phyloP scores from a whole-genome alignment of 176 grass and related monocot genomes.

The Echinochloa phyllopogon region DNA sequence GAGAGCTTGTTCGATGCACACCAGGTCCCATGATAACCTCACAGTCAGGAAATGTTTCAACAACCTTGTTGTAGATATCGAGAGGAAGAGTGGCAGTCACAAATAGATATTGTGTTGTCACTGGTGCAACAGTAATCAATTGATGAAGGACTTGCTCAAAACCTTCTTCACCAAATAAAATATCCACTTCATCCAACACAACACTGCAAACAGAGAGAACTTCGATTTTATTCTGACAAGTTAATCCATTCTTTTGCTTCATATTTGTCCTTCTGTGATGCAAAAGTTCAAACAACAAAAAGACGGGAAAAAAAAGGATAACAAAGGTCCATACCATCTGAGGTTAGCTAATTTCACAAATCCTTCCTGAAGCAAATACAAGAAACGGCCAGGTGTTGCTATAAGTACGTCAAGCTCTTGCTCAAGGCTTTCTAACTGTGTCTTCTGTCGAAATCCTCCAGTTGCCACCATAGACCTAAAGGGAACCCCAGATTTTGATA shows the following conservation, averaged over 20 bases:
- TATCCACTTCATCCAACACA: slow-evolving; percentile 93
- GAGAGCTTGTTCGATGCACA: slow-evolving; percentile 87
- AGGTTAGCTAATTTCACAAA: slow-evolving; percentile 79
- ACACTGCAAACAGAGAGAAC: slow-evolving; percentile 53
- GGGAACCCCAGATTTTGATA: slow-evolving; percentile 79
- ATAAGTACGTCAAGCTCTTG: slow-evolving; percentile 90
- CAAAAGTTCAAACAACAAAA: slow-evolving; percentile 22
- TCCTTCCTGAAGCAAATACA: slow-evolving; percentile 84
- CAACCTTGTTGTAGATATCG: slow-evolving; percentile 92
- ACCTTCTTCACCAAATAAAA: slow-evolving; percentile 85
- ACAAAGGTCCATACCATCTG: slow-evolving; percentile 63
- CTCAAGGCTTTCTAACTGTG: slow-evolving; percentile 83
- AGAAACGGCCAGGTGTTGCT: slow-evolving; percentile 86
- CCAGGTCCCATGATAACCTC: slow-evolving; percentile 92
- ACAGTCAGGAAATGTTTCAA: slow-evolving; percentile 87
- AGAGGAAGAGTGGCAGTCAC: slow-evolving; percentile 89
- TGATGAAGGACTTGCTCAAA: slow-evolving; percentile 90
- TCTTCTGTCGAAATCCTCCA: slow-evolving; percentile 87
- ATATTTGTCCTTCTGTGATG: neutral
- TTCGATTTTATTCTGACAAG: slow-evolving; percentile 8
- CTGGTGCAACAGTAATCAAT: slow-evolving; percentile 70
- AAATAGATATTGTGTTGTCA: slow-evolving; percentile 89
- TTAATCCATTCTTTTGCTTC: neutral
- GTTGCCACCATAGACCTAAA: slow-evolving; percentile 97
- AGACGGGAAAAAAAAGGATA: neutral